These are phyloP conservation scores for Exophiala dermatitidis DNA, from an alignment of 2,329 filamentous ascomycete genomes.

Conservation along the genomic window DNA sequence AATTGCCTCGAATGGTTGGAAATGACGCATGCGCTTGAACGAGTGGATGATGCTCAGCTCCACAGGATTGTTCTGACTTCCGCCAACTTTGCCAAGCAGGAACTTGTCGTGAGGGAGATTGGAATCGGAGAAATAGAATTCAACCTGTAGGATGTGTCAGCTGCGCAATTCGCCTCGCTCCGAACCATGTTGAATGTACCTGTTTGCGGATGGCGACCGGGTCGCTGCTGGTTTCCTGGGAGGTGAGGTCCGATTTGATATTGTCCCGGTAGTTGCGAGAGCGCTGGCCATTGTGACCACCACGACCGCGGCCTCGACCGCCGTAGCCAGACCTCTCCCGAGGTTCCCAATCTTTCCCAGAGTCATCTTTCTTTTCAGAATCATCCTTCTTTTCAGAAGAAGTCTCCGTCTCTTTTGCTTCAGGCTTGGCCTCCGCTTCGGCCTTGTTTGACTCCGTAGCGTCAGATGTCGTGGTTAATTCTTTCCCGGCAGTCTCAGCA, in stretches of 20 bases:
- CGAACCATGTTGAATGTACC: conserved; percentile 39
- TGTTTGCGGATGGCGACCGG: conserved; percentile 75
- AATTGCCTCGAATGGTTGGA: conserved; percentile 78
- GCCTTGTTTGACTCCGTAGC: conserved; percentile 22
- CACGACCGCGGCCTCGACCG: conserved; percentile 16
- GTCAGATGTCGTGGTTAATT: conserved; percentile 12
- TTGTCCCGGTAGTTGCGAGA: conserved; percentile 44
- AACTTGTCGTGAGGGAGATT: conserved; percentile 87
- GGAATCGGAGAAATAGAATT: conserved; percentile 92
- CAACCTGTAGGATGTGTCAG: conserved; percentile 52
- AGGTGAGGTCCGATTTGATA: conserved; percentile 63
- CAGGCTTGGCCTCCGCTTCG: background rate
- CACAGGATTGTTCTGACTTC: conserved; percentile 73
- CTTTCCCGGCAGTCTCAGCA: conserved; percentile 1
- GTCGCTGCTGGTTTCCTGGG: conserved; percentile 64
- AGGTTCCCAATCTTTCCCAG: conserved; percentile 12
- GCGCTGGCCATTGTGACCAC: conserved; percentile 31
- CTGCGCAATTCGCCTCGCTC: background rate
- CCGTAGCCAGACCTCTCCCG: conserved; percentile 12
- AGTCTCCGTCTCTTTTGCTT: conserved; percentile 31
- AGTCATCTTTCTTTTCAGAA: conserved; percentile 9
- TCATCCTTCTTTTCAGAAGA: background rate
- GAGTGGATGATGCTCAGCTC: conserved; percentile 67
- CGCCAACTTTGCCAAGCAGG: conserved; percentile 70
- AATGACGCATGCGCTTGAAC: conserved; percentile 95